These are phyloP conservation scores for Populus deltoides DNA, from an alignment of 345 rosid species.

Conservation along the genomic window DNA sequence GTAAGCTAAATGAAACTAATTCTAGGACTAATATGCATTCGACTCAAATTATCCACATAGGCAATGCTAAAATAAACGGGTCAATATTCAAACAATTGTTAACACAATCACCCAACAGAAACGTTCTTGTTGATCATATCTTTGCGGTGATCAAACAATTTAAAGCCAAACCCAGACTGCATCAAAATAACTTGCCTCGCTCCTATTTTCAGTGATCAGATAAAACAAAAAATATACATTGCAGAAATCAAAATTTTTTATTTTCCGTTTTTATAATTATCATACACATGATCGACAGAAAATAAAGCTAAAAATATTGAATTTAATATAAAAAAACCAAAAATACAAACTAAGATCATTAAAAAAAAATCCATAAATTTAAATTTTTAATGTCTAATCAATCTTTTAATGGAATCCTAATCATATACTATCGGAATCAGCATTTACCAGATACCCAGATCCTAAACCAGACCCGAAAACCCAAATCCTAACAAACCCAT, in stretches of 20 bases:
- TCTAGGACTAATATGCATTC: neutral
- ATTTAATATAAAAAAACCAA: neutral
- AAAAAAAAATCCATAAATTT: neutral
- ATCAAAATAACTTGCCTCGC: no score
- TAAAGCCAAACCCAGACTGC: neutral
- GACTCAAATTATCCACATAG: neutral
- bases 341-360: no score
- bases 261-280: neutral
- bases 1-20: neutral
- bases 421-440: neutral
- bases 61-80: neutral
- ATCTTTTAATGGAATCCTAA: neutral
- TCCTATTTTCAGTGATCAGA: neutral
- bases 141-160: neutral
- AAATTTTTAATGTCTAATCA: neutral
- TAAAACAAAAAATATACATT: neutral
- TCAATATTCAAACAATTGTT: neutral
- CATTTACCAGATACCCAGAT: slow-evolving; percentile 4
- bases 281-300: neutral
- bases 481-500: neutral
- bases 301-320: neutral
- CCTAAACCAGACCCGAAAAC: neutral
- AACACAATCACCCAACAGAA: neutral
- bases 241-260: neutral
- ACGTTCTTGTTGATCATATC: neutral